phyloP scores from a whole-genome alignment of 1,284 basidiomycete species.

The Sphagnurus paluster region DNA sequence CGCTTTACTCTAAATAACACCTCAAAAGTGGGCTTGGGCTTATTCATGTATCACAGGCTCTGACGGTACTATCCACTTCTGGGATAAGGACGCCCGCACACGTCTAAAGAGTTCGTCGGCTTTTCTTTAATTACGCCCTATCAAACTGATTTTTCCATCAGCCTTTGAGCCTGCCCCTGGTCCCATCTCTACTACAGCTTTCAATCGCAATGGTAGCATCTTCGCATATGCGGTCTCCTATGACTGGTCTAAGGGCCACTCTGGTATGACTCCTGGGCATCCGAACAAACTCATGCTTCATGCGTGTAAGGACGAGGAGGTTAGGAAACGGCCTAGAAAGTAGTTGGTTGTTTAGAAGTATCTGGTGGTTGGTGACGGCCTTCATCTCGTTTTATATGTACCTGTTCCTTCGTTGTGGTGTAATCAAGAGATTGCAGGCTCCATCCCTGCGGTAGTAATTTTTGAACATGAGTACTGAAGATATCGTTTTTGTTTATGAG shows the following conservation, averaged over 20 bases:
- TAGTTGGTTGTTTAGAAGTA: conserved; percentile 24
- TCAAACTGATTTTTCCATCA: conserved; percentile 26
- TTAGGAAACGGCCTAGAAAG: conserved; percentile 66
- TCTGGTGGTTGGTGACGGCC: not conserved
- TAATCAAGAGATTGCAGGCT: too few relatives aligned
- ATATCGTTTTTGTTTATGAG: too few relatives aligned
- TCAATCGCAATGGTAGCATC: conserved; percentile 85
- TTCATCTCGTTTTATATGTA: not conserved
- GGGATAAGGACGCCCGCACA: conserved; percentile 90
- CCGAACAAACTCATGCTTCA: conserved; percentile 90
- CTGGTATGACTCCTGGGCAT: conserved; percentile 79
- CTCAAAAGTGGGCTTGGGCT: conserved; percentile 21
- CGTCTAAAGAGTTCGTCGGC: conserved; percentile 86
- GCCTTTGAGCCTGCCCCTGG: conserved; percentile 70
- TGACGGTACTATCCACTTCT: conserved; percentile 82
- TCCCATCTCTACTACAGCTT: conserved; percentile 72
- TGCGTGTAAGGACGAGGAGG: conserved; percentile 87
- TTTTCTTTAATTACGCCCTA: conserved; percentile 4
- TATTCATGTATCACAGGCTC: conserved; percentile 47
- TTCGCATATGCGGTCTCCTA: conserved; percentile 90
- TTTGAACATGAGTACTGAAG: too few relatives aligned
- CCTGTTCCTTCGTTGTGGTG: not conserved
- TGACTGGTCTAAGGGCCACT: conserved; percentile 90
- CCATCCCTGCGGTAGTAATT: too few relatives aligned
- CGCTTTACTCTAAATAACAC: conserved; percentile 27